Conservation (phyloP, 2,329 filamentous ascomycete species). For the Emergomyces pasteurianus region DNA sequence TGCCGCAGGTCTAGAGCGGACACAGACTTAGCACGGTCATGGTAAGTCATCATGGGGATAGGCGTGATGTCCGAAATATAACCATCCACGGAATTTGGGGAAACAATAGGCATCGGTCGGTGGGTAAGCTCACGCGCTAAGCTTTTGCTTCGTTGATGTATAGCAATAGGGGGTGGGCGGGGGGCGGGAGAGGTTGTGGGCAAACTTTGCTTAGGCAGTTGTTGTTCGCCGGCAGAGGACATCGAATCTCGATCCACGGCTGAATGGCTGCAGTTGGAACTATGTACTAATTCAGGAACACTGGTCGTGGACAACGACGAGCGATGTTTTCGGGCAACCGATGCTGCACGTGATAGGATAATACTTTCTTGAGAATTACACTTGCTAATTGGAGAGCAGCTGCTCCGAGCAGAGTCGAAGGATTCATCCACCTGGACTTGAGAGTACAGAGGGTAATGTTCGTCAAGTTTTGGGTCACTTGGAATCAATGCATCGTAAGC, state of each 20-base stretch:
- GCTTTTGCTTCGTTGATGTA: slow-evolving; percentile 28
- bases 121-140: slow-evolving; percentile 23
- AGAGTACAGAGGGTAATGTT: slow-evolving; percentile 35
- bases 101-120: slow-evolving; percentile 18
- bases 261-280: slow-evolving; percentile 30
- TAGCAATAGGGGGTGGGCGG: slow-evolving; percentile 13
- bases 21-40: slow-evolving; percentile 27
- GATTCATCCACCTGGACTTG: slow-evolving; percentile 31
- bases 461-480: slow-evolving; percentile 35
- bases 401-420: slow-evolving; percentile 34
- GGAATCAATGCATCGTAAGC: slow-evolving; percentile 32
- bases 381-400: slow-evolving; percentile 42
- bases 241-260: slow-evolving; percentile 13
- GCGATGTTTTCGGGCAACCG: slow-evolving; percentile 35
- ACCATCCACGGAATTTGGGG: slow-evolving; percentile 17
- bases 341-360: slow-evolving; percentile 39
- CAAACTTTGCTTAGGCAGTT: slow-evolving; percentile 14
- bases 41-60: slow-evolving; percentile 13
- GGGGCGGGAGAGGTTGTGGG: slow-evolving; percentile 10
- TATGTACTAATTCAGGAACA: slow-evolving; percentile 34
- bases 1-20: slow-evolving; percentile 21
- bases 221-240: slow-evolving; percentile 15
- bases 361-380: slow-evolving; percentile 47
- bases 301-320: slow-evolving; percentile 36
- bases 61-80: slow-evolving; percentile 15